Evolutionary conservation across 1,284 basidiomycete species (phyloP), one percentile per base, ranked within the genome.

Genomic region (Anthracocystis walkeri): DNA sequence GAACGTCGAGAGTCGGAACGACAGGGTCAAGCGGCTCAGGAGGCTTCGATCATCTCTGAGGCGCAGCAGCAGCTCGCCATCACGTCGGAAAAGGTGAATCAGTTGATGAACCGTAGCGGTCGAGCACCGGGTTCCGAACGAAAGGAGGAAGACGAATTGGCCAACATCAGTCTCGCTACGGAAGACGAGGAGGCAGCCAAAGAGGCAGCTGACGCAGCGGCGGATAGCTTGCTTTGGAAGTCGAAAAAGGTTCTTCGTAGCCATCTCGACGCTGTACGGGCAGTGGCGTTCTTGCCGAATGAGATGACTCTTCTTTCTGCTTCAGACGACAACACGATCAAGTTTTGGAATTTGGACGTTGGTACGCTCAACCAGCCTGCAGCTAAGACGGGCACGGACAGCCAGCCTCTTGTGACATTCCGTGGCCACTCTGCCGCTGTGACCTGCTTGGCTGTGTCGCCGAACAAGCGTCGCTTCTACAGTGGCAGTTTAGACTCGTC

Each of bases 281-380:
- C 93, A 11, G 88, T 97, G 25, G 91, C 92, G 0, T 96, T 97
- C 88, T 92, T 94, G 83, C 92, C 92, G 0, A 62, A 53, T 16
- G 92, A 94, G 75, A 87, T 94, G 53, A 90, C 91, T 68, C 87
- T 98, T 46, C 94, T 93, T 11, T 94, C 93, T 45, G 96, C 92
- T 41, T 93, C 94, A 42, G 95, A 97, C 85, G 97, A 99, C 85
- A 93, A 90, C 85, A 96, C 94, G 14, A 91, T 99, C 77, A 99
- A 98, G 87, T 90, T 97, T 70, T 99, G 96, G 96, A 89, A 92
- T 71, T 89, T 94, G 25, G 77, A 82, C 25, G 46, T 63, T 4
- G 50, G 66, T 14, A 57, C 57, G 20, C 51, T 79, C n/a, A 71
- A 66, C 50, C 77, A 80, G 58, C 40, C 62, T 7, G 55, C 51